Conservation (phyloP, 345 rosid genomes). For the Linum tenue region DNA sequence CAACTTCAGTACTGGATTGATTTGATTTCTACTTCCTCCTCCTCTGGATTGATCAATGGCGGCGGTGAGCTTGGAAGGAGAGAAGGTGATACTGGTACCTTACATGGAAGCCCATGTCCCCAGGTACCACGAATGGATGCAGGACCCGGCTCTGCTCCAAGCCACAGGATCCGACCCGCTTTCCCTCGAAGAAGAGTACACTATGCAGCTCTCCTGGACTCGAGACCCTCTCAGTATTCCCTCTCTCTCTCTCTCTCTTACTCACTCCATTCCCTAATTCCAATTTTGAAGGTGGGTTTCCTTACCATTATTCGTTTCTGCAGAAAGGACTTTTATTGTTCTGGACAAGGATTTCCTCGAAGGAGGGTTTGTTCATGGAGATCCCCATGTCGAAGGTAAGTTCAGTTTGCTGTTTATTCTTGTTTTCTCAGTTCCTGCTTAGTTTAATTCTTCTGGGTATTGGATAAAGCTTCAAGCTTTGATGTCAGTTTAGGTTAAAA, state of each 20-base stretch:
- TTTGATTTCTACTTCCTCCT: too few species aligned
- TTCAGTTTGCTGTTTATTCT: not conserved
- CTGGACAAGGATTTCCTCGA: constrained; percentile 57
- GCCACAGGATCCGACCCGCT: constrained; percentile 91
- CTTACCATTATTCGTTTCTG: constrained; percentile 10
- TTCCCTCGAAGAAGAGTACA: constrained; percentile 65
- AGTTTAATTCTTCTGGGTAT: too few species aligned
- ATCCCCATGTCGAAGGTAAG: constrained; percentile 67
- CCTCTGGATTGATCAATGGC: not conserved
- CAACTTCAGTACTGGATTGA: too few species aligned
- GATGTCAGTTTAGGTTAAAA: not conserved
- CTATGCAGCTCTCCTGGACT: constrained; percentile 83
- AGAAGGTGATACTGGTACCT: constrained; percentile 66
- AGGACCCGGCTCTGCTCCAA: constrained; percentile 66
- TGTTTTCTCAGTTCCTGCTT: not conserved
- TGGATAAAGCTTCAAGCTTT: not conserved
- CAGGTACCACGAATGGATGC: constrained; percentile 85
- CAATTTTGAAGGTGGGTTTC: not conserved
- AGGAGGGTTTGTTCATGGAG: constrained; percentile 48
- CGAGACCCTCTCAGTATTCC: constrained; percentile 70
- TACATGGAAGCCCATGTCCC: constrained; percentile 78
- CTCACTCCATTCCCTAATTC: not conserved
- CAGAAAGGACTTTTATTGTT: constrained; percentile 88
- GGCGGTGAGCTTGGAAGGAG: constrained; percentile 67
- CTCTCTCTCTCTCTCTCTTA: constrained; percentile 10